Conservation (phyloP, 2,329 filamentous ascomycete species). For the Calonectria hongkongensis region DNA sequence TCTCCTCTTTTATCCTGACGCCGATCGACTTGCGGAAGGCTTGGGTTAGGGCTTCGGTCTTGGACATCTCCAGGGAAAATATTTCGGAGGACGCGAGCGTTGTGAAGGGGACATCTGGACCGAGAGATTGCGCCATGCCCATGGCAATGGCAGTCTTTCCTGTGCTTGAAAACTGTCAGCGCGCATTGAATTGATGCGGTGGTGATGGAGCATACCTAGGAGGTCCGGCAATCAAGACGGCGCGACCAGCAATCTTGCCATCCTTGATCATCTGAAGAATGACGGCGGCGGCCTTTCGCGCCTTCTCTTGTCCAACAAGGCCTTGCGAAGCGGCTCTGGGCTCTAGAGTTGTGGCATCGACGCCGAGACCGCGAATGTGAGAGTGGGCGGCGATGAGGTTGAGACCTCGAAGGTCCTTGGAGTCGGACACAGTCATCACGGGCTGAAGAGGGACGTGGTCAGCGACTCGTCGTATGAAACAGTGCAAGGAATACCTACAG, state of each 20-base stretch:
- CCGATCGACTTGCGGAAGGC: constrained; percentile 99
- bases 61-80: constrained; percentile 99
- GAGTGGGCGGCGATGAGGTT: constrained; percentile 99
- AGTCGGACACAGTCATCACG: constrained; percentile 90
- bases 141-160: constrained; percentile 99
- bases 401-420: constrained; percentile 95
- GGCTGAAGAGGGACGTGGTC: constrained; percentile 63
- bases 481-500: constrained; percentile 64
- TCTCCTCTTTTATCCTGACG: constrained; percentile 98
- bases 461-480: constrained; percentile 38
- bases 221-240: constrained; percentile 94
- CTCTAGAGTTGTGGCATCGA: constrained; percentile 93
- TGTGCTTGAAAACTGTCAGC: constrained; percentile 75
- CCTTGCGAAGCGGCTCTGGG: constrained; percentile 91
- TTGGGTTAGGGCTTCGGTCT: constrained; percentile 97
- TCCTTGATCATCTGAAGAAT: constrained; percentile 99
- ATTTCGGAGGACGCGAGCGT: constrained; percentile 97
- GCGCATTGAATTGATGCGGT: constrained; percentile 23
- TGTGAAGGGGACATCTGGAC: constrained; percentile 95
- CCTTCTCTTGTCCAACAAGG: constrained; percentile 96
- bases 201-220: constrained; percentile 75
- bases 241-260: constrained; percentile 97
- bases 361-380: constrained; percentile 95
- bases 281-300: constrained; percentile 95
- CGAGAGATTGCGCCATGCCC: constrained; percentile 98